Percentiles rank a stretch among this genome's conserved stretches.
Evolutionary conservation across 305 asterid species (phyloP).

Genomic region (Withania somnifera): DNA sequence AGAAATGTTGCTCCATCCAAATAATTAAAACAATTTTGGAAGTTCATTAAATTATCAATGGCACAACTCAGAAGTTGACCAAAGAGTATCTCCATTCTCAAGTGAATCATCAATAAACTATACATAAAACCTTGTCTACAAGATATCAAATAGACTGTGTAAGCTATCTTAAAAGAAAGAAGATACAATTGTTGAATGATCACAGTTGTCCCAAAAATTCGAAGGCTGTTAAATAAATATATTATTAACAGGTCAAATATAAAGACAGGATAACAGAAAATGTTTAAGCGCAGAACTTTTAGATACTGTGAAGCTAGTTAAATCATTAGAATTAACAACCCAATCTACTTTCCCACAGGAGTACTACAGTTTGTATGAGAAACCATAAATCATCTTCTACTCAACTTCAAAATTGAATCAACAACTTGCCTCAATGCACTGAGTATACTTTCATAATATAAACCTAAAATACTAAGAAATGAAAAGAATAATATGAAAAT

Average conservation of each 20-base stretch:
- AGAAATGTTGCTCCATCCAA: not conserved
- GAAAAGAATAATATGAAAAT: not conserved
- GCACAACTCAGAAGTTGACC: not conserved
- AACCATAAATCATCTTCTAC: not conserved
- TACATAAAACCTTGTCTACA: not conserved
- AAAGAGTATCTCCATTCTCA: not conserved
- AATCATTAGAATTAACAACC: not conserved
- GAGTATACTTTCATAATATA: not conserved
- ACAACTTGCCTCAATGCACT: conserved; percentile 1
- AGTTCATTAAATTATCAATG: not conserved
- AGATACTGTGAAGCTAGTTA: not conserved
- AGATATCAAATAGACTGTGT: not conserved
- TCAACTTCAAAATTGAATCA: not conserved
- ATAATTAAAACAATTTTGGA: not conserved
- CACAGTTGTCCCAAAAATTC: not conserved
- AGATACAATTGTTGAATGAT: not conserved
- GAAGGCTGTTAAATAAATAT: not conserved
- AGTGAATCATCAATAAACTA: not conserved
- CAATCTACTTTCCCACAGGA: not conserved
- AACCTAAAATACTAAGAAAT: not conserved
- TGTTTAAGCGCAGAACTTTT: not conserved
- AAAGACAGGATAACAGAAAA: not conserved
- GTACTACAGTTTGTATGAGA: not conserved
- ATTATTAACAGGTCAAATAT: not conserved
- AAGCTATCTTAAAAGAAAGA: not conserved